Conservation (phyloP, 305 asterid species). For the Solanum hybrid region DNA sequence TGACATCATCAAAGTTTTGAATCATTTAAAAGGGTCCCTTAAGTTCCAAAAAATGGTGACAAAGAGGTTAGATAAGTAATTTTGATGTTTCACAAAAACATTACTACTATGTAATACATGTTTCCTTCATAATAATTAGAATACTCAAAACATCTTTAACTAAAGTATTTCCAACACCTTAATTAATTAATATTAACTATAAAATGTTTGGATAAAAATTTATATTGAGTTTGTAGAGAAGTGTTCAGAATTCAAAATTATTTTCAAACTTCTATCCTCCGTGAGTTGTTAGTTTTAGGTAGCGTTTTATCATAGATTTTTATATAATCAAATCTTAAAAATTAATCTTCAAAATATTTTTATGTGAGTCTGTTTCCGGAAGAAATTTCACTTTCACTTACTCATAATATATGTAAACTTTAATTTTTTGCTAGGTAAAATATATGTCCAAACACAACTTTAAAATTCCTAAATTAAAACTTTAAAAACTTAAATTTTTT, state of each 20-base stretch:
- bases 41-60: constrained; percentile 1
- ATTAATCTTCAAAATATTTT: background rate
- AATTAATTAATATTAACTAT: too few relatives aligned
- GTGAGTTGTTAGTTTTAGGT: too few relatives aligned
- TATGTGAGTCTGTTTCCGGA: accelerated
- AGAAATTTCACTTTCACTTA: background rate
- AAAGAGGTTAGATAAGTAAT: constrained; percentile 6
- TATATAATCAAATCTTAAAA: background rate
- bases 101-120: background rate
- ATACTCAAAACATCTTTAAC: background rate
- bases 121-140: background rate
- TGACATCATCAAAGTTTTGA: background rate
- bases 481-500: too few relatives aligned
- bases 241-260: too few relatives aligned
- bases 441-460: background rate
- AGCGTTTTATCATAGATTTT: background rate
- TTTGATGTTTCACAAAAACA: background rate
- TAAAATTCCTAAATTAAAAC: background rate
- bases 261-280: too few relatives aligned
- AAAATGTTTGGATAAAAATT: too few relatives aligned
- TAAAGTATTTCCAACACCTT: background rate
- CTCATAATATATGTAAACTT: too few relatives aligned
- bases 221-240: too few relatives aligned
- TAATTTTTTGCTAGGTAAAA: background rate
- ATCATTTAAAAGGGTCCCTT: background rate